Base-by-base conservation (phyloP, 495 filamentous ascomycete genomes). In the Aspergillus mulundensis region DNA sequence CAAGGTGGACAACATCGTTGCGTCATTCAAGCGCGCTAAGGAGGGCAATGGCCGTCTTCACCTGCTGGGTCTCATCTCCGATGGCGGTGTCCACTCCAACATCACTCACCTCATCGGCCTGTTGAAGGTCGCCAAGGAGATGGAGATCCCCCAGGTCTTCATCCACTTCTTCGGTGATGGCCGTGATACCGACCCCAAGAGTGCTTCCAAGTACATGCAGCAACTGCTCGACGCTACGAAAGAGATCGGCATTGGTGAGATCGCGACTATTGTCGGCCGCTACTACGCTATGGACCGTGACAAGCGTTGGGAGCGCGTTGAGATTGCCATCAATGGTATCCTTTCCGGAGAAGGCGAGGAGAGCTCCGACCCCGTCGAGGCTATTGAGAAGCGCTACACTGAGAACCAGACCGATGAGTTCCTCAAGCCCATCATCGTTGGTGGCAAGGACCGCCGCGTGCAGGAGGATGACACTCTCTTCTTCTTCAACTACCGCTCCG, bases 401-500 rank as follows among this genome's bases (percentile, higher is more conserved):
- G 87, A 91, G 68, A 83, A 80, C 44, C 90, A 97, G 78, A 95
- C 83, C 28, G 94, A 98, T 67, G 94, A 98, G 78, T 97, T 98
- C 84, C 80, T 98, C 59, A 96, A 95, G 76, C 94, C 94, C 57
- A 97, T 98, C 74, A 90, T 98, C 63, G 82, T 96, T 58, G 87
- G 88, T 54, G 95, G 95, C 64, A 80, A 89, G 64, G 87, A 92
- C 58, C 80, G 78, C 24, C 84, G 95, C 56, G 82, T 98, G 47
- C 84, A 96, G 77, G 90, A 97, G 67, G 82, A 85, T 58, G 94
- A 98, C 66, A 93, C 90, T 45, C 84, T 96, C 64, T 97, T 98
- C 82, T 97, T 97, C 85, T 98, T 98, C 88, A 98, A 98, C 84
- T 98, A 98, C 83, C 93, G 94, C 62, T 97, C 94, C 36, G 94